Evolutionary conservation across 2,329 filamentous ascomycete species (phyloP), one percentile per base, ranked within the genome.

Genomic region (Arthrinium puccinioides): DNA sequence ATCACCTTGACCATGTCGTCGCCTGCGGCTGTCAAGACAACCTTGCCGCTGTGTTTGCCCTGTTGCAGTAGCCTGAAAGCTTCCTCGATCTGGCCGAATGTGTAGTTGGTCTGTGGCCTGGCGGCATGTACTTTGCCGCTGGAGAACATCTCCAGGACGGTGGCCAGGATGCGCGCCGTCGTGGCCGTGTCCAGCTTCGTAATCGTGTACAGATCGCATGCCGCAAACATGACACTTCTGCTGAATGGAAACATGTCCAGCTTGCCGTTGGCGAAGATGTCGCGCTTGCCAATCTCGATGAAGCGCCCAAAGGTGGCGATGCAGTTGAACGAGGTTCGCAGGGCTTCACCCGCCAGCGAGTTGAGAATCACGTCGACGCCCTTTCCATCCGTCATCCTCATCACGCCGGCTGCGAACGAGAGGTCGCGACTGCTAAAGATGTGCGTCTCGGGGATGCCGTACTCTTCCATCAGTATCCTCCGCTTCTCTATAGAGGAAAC

Each of bases 11-110:
- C 28, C n/a, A 32, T 27, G n/a, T 35, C 34, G 25, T 39, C 39
- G 10, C 40, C 24, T 10, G 40, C 37, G n/a, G 53, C 43, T 6
- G 41, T 47, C 8, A 51, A 16, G 6, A 65, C 50, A 4, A 66
- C 52, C 30, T 68, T 68, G 0, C 63, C 66, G 14, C 64, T 55
- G 31, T 64, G 62, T 2, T 51, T 44, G 1, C 62, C 63, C 21
- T 44, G 48, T 30, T 62, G 61, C 47, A 68, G 53, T 15, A 52
- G 49, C 2, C 56, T 45, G 39, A 65, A 59, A 2, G 59, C 58
- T 2, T 57, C 46, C n/a, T 45, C 40, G 2, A 59, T 35, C 31
- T 43, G 36, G 2, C 37, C 23, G 29, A 40, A 32, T 11, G 37
- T 34, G 18, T 40, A 39, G 11, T 32, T 36, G 9, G 30, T 30